Evolutionary conservation across 2,329 filamentous ascomycete genomes (phyloP).

Genomic region (Pseudonectria buxi): DNA sequence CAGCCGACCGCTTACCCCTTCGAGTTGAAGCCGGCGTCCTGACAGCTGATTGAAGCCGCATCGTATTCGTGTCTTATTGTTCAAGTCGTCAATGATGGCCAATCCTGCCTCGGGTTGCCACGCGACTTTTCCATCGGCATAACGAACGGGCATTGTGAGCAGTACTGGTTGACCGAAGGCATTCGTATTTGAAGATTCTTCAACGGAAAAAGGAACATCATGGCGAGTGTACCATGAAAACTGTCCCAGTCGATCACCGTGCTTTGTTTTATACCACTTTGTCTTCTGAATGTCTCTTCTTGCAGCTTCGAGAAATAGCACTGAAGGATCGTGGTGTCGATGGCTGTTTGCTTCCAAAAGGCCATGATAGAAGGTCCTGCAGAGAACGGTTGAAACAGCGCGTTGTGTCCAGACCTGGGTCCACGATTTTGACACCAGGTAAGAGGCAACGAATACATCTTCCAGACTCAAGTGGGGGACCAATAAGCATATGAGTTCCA

Average conservation of each 20-base stretch:
- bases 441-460: conserved; percentile 19
- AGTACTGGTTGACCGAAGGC: not conserved
- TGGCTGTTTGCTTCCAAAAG: conserved; percentile 13
- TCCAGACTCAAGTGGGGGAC: conserved; percentile 14
- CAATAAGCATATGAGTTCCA: conserved; percentile 21
- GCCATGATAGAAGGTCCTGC: conserved; percentile 22
- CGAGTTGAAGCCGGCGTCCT: conserved; percentile 9
- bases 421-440: conserved; percentile 22
- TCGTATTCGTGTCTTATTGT: conserved; percentile 10
- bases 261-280: not conserved
- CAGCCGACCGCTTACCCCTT: conserved; percentile 15
- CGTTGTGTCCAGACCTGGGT: conserved; percentile 16
- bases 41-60: conserved; percentile 14
- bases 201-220: not conserved
- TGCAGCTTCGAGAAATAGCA: conserved; percentile 10
- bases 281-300: conserved; percentile 9
- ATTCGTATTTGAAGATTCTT: not conserved
- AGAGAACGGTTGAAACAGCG: conserved; percentile 13
- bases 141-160: conserved; percentile 9
- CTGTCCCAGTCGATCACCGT: conserved; percentile 11
- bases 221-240: too few species aligned
- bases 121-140: conserved; percentile 18
- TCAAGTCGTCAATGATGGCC: conserved; percentile 21
- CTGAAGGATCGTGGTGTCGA: not conserved
- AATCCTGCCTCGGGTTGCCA: conserved; percentile 18